Evolutionary conservation across 306 rosid species (phyloP).

Genomic region (Cicer judaicum): DNA sequence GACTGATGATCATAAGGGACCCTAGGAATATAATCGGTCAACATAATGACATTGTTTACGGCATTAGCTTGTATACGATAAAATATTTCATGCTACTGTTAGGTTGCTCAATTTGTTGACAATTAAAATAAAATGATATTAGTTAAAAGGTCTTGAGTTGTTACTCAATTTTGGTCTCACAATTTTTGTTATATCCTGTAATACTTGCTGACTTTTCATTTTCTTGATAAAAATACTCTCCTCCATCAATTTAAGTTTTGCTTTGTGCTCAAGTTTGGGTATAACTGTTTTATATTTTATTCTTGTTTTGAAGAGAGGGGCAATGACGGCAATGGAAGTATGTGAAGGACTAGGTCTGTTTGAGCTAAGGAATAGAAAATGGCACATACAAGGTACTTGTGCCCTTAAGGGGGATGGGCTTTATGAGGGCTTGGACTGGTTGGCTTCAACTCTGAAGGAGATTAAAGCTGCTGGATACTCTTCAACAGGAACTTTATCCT

Average conservation of each 20-base stretch:
- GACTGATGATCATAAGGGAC: conserved; percentile 7
- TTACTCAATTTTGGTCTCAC: too few species aligned
- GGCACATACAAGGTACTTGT: conserved; percentile 96
- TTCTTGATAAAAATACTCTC: conserved; percentile 22
- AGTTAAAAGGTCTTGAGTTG: conserved; percentile 25
- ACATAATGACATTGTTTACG: conserved; percentile 3
- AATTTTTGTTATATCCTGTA: background rate
- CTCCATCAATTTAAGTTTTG: conserved; percentile 15
- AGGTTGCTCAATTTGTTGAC: conserved; percentile 2
- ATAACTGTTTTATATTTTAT: conserved; percentile 17
- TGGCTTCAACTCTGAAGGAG: conserved; percentile 87
- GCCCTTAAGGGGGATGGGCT: conserved; percentile 96
- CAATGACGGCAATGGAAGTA: conserved; percentile 94
- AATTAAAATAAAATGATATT: conserved; percentile 3
- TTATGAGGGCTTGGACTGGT: conserved; percentile 96
- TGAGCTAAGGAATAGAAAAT: conserved; percentile 88
- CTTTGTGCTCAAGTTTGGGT: conserved; percentile 18
- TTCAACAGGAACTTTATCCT: conserved; percentile 80
- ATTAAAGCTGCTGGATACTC: conserved; percentile 83
- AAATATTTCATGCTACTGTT: background rate
- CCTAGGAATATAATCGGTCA: conserved; percentile 13
- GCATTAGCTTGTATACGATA: conserved; percentile 3
- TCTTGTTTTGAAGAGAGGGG: conserved; percentile 69
- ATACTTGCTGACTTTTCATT: background rate
- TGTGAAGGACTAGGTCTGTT: conserved; percentile 93